Conservation (phyloP, 2,329 filamentous ascomycete species). For the Exophiala bonariae region DNA sequence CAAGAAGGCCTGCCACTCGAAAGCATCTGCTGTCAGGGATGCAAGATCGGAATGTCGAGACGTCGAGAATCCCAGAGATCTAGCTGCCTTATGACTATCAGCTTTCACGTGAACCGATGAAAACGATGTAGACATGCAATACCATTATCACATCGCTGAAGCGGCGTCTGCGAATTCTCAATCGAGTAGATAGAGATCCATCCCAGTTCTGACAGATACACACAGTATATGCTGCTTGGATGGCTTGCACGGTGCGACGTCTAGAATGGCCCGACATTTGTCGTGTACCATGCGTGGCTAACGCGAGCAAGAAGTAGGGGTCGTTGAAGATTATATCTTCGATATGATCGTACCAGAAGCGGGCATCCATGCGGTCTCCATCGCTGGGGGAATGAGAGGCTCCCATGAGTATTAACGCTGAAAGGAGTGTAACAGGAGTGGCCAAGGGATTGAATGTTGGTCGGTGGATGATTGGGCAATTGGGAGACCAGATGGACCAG, state of each 20-base stretch:
- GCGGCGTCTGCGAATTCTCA: constrained; percentile 37
- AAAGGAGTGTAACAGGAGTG: constrained; percentile 34
- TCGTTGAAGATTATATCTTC: constrained; percentile 40
- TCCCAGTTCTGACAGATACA: constrained; percentile 44
- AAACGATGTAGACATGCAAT: too few relatives aligned
- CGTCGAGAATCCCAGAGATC: constrained; percentile 35
- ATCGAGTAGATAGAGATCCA: constrained; percentile 35
- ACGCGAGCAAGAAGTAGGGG: too few relatives aligned
- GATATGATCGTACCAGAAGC: constrained; percentile 40
- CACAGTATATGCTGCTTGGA: constrained; percentile 40
- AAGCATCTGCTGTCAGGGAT: constrained; percentile 31
- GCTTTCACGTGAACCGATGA: too few relatives aligned
- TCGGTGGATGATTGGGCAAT: constrained; percentile 37
- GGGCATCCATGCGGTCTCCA: constrained; percentile 31
- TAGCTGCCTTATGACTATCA: too few relatives aligned
- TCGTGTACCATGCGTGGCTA: too few relatives aligned
- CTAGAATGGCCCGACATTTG: too few relatives aligned
- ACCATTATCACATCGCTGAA: constrained; percentile 27
- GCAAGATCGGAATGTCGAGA: constrained; percentile 33
- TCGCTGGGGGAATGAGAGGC: too few relatives aligned
- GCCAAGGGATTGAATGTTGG: constrained; percentile 36
- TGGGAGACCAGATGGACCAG: constrained; percentile 41
- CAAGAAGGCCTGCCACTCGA: constrained; percentile 36
- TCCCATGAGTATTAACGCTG: constrained; percentile 39
- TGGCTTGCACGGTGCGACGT: constrained; percentile 34